phyloP scores from a whole-genome alignment of 306 rosid genomes.

The Gleditsia sinensis region DNA sequence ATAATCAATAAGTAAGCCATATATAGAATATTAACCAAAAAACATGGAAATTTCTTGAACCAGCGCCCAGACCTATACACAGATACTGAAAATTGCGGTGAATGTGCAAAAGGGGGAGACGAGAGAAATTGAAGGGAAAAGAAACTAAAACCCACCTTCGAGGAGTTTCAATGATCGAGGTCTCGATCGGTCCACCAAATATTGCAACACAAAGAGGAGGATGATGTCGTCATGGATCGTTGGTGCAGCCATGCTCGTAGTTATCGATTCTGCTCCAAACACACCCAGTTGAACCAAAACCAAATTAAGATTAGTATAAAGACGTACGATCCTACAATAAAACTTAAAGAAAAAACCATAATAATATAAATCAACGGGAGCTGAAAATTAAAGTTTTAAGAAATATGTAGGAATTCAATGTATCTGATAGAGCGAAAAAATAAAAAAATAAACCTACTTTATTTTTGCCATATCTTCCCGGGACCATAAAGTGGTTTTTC shows the following conservation, averaged over 20 bases:
- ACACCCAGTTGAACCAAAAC: background rate
- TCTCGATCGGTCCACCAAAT: background rate
- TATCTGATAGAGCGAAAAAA: no score
- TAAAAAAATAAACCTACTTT: no score
- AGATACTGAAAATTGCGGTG: no score
- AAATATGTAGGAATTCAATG: no score
- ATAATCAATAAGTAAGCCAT: background rate
- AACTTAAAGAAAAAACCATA: no score
- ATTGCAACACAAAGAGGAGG: background rate
- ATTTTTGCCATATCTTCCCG: no score
- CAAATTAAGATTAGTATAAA: background rate
- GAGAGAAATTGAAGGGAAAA: background rate
- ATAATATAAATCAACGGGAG: no score
- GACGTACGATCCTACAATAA: no score
- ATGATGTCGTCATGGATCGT: background rate
- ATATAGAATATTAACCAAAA: background rate
- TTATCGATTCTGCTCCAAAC: background rate
- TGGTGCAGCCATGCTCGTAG: background rate
- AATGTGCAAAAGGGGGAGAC: background rate
- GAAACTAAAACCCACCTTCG: background rate
- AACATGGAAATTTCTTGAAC: no score
- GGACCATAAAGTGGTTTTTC: no score
- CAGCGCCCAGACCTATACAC: no score
- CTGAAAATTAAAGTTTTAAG: no score
- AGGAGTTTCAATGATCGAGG: slow-evolving; percentile 13